Base-by-base conservation (phyloP, 345 rosid genomes). In the Mangifera indica region DNA sequence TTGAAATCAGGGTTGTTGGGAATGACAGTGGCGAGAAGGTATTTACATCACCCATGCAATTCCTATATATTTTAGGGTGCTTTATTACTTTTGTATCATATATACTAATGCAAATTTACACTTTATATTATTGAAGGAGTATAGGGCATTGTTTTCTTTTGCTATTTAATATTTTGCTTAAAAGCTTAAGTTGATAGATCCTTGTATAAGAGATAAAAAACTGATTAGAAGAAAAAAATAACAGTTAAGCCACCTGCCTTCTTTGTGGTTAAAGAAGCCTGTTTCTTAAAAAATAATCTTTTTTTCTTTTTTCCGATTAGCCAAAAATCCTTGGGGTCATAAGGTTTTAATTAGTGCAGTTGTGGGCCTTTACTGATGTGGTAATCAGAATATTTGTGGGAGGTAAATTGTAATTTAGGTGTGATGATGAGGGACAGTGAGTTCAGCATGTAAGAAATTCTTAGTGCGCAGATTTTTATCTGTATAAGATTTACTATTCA, bases 21-120 rank as follows among this genome's bases (percentile, higher is more conserved):
- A 94, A 94, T 80, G 98, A 94, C 74, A 92, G 98, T 53, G 90
- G 96, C 67, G 98, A 94, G 84, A 94, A 94, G 96, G 97, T 94
- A 87, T 77, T 54, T 21, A 57, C 60, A 52, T 32, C 5, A n/a
- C 25, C 49, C 48, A n/a, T 34, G 37, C 55, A 59, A 26, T 76
- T 60, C 51, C 17, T 18, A 15, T 21, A 34, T 14, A 8, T 56
- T 34, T 11, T 40, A 14, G 15, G 12, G 17, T 53, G 17, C 57
- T 65, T 29, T 37, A 11, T 56, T 60, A 52, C 59, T 32, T 17
- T 29, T 59, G 12, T 44, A 26, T 7, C 14, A 21, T 24, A 14
- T 67, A 26, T 22, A 49, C 40, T 21, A 29, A 56, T 54, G 29
- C 20, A 40, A 22, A 1, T 37, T 54, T 20, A 21, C 61, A 12